Evolutionary conservation across 2,329 filamentous ascomycete species (phyloP).

Genomic region (Daldinia eschscholtzii): DNA sequence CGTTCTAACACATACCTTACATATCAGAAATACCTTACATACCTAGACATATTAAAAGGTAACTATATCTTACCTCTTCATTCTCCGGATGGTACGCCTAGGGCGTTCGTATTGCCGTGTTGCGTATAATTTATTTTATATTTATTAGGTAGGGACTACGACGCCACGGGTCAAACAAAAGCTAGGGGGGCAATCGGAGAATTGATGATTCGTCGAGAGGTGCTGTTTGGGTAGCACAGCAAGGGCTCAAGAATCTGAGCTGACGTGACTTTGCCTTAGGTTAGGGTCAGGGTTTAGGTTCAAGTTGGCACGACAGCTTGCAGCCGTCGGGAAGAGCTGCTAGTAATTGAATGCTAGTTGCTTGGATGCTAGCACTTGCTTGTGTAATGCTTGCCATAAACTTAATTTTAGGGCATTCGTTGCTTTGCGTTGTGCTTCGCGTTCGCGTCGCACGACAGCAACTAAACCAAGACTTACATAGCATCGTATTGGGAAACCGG

Average conservation of each 20-base stretch:
- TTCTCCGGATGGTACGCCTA: background rate
- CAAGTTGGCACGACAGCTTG: background rate
- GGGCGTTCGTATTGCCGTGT: conserved; percentile 9
- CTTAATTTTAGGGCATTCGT: conserved; percentile 3
- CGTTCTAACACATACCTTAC: background rate
- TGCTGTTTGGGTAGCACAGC: conserved; percentile 39
- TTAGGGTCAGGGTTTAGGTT: background rate
- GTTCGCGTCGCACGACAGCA: conserved; percentile 35
- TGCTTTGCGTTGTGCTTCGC: conserved; percentile 5
- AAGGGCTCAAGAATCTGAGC: conserved; percentile 34
- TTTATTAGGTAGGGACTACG: conserved; percentile 6
- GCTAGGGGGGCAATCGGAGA: conserved; percentile 32
- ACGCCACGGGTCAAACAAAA: background rate
- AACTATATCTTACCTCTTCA: background rate
- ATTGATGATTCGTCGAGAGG: conserved; percentile 47
- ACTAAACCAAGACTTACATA: background rate
- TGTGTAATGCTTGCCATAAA: background rate
- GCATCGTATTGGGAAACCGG: background rate
- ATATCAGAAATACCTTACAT: too few relatives aligned
- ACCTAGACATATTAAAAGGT: too few relatives aligned
- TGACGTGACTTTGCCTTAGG: background rate
- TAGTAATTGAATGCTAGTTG: background rate
- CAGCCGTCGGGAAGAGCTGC: conserved; percentile 1
- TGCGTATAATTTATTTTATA: conserved; percentile 8
- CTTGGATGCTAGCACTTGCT: too few relatives aligned